A percentile compares a stretch with the other conserved stretches of the same genome.
Evolutionary conservation across 2,329 filamentous ascomycete species (phyloP).

Genomic region (Pseudogymnoascus sp.): DNA sequence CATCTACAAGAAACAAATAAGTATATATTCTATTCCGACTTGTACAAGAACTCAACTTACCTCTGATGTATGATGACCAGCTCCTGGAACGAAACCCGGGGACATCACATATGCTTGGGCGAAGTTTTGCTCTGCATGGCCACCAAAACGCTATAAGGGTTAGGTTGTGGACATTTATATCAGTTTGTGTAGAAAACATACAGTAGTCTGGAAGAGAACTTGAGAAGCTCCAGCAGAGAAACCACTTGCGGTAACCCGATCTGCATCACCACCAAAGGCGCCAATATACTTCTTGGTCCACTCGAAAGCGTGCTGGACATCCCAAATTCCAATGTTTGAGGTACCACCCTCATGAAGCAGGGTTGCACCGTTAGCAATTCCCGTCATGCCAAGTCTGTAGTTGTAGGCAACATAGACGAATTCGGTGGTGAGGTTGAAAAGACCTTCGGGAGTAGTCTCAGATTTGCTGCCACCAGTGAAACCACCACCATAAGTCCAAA

Average conservation of each 20-base stretch:
- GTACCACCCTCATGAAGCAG: conserved; percentile 26
- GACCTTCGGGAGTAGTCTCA: conserved; percentile 30
- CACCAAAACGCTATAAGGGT: conserved; percentile 24
- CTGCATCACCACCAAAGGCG: conserved; percentile 39
- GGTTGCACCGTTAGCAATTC: conserved; percentile 25
- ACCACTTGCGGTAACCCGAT: conserved; percentile 40
- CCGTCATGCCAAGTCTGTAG: conserved; percentile 28
- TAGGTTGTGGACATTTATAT: neutral
- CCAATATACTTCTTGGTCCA: conserved; percentile 42
- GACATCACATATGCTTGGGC: conserved; percentile 28
- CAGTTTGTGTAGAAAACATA: conserved; percentile 7
- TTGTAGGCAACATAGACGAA: conserved; percentile 30
- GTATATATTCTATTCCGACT: neutral
- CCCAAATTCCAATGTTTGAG: conserved; percentile 24
- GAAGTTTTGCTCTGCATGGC: conserved; percentile 27
- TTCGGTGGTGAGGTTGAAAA: conserved; percentile 27
- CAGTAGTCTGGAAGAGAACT: conserved; percentile 29
- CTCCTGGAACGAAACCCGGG: conserved; percentile 30
- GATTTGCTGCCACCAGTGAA: conserved; percentile 27
- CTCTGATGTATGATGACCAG: conserved; percentile 31
- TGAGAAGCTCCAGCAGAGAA: conserved; percentile 42
- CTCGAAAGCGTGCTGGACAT: conserved; percentile 39
- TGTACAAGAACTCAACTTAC: neutral
- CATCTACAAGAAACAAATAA: neutral
- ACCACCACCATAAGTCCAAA: conserved; percentile 28